phyloP scores from a whole-genome alignment of 805 yeast genomes.

The Candida glaebosa region DNA sequence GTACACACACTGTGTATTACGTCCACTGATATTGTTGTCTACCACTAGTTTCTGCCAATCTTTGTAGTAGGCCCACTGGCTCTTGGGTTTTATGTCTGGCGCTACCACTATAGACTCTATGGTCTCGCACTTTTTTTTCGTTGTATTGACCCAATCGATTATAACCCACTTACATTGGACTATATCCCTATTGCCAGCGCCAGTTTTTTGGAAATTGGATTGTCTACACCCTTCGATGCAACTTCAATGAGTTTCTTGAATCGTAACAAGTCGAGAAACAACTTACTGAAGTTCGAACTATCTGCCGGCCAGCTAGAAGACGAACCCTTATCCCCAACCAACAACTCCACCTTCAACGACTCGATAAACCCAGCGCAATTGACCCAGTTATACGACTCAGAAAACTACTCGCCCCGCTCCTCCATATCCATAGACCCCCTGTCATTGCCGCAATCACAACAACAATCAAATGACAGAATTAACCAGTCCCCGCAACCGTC shows the following conservation, averaged over 20 bases:
- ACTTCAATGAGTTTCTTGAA: slow-evolving; percentile 4
- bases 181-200: too few relatives aligned
- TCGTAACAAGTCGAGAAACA: slow-evolving; percentile 4
- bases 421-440: neutral
- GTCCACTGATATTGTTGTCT: too few relatives aligned
- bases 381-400: neutral
- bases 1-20: too few relatives aligned
- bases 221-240: neutral
- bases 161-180: too few relatives aligned
- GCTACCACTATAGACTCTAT: too few relatives aligned
- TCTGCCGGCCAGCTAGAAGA: slow-evolving; percentile 5
- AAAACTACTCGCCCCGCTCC: slow-evolving; percentile 1
- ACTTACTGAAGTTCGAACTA: slow-evolving; percentile 3
- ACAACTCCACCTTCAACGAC: neutral
- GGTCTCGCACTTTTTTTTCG: too few relatives aligned
- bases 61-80: too few relatives aligned
- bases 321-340: slow-evolving; percentile 2
- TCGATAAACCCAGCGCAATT: slow-evolving; percentile 1
- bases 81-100: too few relatives aligned
- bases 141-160: too few relatives aligned
- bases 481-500: neutral
- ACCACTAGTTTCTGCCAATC: too few relatives aligned
- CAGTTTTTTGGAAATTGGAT: neutral
- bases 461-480: neutral
- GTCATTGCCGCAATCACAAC: neutral